These are phyloP conservation scores for Ascosphaera acerosa DNA, from an alignment of 2,329 filamentous ascomycete genomes.

Conservation along the genomic window DNA sequence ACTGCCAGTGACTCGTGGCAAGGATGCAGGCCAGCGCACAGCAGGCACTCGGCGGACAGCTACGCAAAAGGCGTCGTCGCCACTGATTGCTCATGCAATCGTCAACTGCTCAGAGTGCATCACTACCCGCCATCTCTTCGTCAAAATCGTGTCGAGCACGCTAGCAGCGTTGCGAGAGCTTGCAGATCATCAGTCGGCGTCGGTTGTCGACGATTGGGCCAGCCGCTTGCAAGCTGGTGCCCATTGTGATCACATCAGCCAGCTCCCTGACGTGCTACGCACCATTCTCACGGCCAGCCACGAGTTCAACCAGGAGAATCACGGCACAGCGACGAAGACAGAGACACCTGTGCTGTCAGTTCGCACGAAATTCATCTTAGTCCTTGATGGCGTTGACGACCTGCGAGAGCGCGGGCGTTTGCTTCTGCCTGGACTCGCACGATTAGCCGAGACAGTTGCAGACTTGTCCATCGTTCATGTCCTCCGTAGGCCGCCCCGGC, in stretches of 20 bases:
- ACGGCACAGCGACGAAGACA: no score
- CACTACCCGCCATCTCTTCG: conserved; percentile 20
- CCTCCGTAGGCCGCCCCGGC: conserved; percentile 39
- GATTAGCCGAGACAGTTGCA: conserved; percentile 59
- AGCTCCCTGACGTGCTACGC: conserved; percentile 45
- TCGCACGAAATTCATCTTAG: conserved; percentile 54
- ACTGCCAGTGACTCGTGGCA: neutral
- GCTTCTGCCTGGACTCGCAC: conserved; percentile 52
- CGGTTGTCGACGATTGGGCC: conserved; percentile 11
- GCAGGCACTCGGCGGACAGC: conserved; percentile 1
- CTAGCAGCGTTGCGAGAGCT: conserved; percentile 11
- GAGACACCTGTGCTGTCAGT: conserved; percentile 11
- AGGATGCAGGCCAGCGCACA: neutral
- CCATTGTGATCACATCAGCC: conserved; percentile 57
- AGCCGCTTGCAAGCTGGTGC: conserved; percentile 25
- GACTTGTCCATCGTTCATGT: conserved; percentile 54
- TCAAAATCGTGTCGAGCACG: conserved; percentile 19
- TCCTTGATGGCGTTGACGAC: conserved; percentile 68
- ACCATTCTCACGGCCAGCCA: conserved; percentile 12
- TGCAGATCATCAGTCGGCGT: neutral
- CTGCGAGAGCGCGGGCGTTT: conserved; percentile 60
- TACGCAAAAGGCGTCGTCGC: neutral
- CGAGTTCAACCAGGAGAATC: no score
- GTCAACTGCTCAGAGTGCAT: conserved; percentile 22
- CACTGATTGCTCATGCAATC: conserved; percentile 13